Evolutionary conservation across 1,284 basidiomycete genomes (phyloP).

Genomic region (Rhodotorula sp.): DNA sequence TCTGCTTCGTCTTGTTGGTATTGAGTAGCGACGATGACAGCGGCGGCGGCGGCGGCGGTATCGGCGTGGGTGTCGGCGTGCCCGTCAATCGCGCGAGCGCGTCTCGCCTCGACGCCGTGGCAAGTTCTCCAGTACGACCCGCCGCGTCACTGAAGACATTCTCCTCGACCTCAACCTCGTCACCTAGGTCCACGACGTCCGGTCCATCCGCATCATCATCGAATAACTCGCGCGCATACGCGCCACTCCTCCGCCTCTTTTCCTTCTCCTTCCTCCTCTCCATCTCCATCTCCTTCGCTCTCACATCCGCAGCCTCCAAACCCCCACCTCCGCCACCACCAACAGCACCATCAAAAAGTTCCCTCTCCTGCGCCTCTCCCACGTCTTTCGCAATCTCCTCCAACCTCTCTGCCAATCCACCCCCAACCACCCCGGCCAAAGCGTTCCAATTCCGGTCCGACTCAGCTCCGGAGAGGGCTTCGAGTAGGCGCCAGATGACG

Average conservation of each 20-base stretch:
- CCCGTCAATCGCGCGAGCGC: background rate
- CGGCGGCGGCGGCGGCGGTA: background rate
- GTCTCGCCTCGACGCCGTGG: background rate
- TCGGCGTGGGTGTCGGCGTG: background rate
- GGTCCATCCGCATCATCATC: background rate
- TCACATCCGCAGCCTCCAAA: background rate
- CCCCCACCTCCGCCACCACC: no score
- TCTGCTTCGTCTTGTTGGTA: no score
- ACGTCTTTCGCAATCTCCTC: background rate
- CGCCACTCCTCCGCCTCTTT: background rate
- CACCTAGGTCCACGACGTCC: background rate
- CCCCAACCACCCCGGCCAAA: background rate
- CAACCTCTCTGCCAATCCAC: background rate
- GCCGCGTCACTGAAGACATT: background rate
- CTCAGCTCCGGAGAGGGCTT: constrained; percentile 1
- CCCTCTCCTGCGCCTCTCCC: background rate
- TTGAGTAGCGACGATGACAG: background rate
- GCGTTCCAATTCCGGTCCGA: constrained; percentile 1
- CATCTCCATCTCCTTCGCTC: background rate
- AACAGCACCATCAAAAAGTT: background rate
- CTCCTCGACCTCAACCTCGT: background rate
- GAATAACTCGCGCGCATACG: background rate
- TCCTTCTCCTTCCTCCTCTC: background rate
- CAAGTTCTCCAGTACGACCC: no score
- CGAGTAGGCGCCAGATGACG: constrained; percentile 23